Conservation (phyloP, 306 rosid species). For the Casuarina cunninghamiana region DNA sequence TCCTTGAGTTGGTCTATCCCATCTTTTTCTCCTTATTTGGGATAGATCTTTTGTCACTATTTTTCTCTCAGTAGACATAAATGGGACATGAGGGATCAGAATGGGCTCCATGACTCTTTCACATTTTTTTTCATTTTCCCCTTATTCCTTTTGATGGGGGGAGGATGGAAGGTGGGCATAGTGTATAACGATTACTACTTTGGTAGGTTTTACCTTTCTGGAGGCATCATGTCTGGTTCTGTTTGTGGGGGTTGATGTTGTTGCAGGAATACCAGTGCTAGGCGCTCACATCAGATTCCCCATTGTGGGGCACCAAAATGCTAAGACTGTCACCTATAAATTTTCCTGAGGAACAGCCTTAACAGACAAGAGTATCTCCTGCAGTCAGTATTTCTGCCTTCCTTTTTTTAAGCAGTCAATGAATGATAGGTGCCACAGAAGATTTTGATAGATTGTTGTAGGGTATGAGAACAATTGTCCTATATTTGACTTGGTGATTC, state of each 20-base stretch:
- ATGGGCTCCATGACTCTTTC: not conserved
- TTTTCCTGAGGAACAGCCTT: not conserved
- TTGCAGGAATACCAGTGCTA: not conserved
- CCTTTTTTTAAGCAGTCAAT: not conserved
- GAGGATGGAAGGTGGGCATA: not conserved
- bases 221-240: constrained; percentile 6
- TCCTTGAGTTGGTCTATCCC: constrained; percentile 20
- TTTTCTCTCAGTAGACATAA: constrained; percentile 15
- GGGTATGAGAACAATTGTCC: not conserved
- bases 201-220: not conserved
- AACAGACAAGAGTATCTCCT: not conserved
- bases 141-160: not conserved
- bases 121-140: not conserved
- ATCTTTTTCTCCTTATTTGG: not conserved
- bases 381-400: not conserved
- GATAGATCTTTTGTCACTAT: not conserved
- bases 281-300: not conserved
- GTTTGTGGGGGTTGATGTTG: not conserved
- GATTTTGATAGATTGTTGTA: not conserved
- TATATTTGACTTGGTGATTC: not conserved
- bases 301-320: not conserved
- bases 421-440: not conserved
- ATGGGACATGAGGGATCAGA: constrained; percentile 8
- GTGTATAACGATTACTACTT: not conserved
- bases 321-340: not conserved